Evolutionary conservation across 2,329 filamentous ascomycete genomes (phyloP).

Genomic region (Apiospora saccharicola): DNA sequence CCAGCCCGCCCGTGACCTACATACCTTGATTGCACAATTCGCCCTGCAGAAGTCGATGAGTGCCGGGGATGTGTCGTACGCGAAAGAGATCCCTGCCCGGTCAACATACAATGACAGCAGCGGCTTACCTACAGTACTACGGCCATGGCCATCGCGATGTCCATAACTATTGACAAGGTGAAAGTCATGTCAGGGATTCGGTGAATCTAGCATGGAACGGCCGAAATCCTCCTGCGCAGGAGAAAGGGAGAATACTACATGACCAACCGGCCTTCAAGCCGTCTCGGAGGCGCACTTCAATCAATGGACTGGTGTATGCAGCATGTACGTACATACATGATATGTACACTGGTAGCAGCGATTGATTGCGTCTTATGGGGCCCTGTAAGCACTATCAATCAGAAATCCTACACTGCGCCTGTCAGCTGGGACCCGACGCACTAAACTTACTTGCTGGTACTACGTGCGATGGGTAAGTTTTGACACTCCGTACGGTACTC

Average conservation of each 20-base stretch:
- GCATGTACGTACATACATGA: background rate
- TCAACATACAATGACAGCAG: background rate
- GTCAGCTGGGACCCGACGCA: slow-evolving; percentile 24
- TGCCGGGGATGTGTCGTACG: slow-evolving; percentile 4
- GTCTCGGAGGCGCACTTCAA: background rate
- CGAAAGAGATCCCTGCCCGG: background rate
- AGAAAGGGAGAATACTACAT: too few species aligned
- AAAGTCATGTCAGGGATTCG: background rate
- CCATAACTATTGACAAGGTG: background rate
- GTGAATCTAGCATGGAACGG: background rate
- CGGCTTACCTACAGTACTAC: background rate
- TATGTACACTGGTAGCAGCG: background rate
- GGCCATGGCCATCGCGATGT: background rate
- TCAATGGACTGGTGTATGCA: background rate
- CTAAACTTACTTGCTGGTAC: slow-evolving; percentile 20
- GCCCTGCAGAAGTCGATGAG: slow-evolving; percentile 12
- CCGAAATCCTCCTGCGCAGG: background rate
- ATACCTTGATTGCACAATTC: slow-evolving; percentile 5
- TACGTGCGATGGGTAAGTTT: too few species aligned
- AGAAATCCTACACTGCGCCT: slow-evolving; percentile 21
- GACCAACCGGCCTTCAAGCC: background rate
- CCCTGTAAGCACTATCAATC: slow-evolving; percentile 21
- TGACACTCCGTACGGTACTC: too few species aligned
- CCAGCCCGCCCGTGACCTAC: background rate
- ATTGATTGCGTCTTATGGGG: slow-evolving; percentile 10